A percentile compares a stretch with the other conserved stretches of the same genome.
These are phyloP conservation scores for Umbellularia californica DNA, from an alignment of 164 flowering plant genomes.

Conservation along the genomic window DNA sequence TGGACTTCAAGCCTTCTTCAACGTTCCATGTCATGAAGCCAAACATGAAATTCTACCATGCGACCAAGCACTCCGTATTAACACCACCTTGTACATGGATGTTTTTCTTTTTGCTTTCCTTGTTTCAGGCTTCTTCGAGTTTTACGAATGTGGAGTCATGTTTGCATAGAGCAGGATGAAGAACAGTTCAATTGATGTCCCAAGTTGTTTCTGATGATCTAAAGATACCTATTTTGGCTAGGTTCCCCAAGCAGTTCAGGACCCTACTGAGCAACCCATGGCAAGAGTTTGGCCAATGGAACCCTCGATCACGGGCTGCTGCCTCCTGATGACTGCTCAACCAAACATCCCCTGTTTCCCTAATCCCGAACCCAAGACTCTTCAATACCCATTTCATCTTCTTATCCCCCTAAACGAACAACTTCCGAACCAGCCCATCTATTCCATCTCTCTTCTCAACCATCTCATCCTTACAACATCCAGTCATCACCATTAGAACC, in stretches of 20 bases:
- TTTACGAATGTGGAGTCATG: slow-evolving; percentile 25
- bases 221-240: slow-evolving; percentile 44
- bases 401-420: too few species aligned
- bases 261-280: slow-evolving; percentile 51
- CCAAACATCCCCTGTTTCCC: neutral
- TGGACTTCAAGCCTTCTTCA: neutral
- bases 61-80: neutral
- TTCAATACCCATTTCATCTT: too few species aligned
- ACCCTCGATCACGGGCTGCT: slow-evolving; percentile 35
- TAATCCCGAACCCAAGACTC: too few species aligned
- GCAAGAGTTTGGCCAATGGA: slow-evolving; percentile 67
- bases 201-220: slow-evolving; percentile 40
- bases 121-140: neutral
- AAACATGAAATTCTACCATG: neutral
- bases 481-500: too few species aligned
- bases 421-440: too few species aligned
- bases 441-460: too few species aligned
- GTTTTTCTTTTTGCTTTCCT: neutral
- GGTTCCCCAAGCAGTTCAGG: slow-evolving; percentile 56
- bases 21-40: neutral
- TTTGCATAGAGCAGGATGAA: slow-evolving; percentile 75
- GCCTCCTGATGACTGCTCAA: slow-evolving; percentile 26
- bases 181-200: slow-evolving; percentile 60
- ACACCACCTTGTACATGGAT: neutral
- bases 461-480: too few species aligned